Conservation (phyloP, 805 yeast genomes). For the Metschnikowia colocasiae region DNA sequence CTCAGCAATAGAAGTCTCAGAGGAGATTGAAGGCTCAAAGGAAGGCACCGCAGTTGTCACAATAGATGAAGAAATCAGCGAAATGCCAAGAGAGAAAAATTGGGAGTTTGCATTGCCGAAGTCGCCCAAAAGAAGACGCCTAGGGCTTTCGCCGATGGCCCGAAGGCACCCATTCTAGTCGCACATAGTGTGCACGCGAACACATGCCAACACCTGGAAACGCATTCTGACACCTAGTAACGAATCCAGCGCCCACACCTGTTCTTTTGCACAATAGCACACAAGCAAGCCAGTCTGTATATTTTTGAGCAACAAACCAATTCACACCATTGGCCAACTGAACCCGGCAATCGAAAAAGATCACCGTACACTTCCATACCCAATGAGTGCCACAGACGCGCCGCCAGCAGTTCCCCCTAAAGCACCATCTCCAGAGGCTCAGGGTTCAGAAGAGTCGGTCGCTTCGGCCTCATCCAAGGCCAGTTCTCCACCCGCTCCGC, state of each 20-base stretch:
- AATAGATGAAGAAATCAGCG: not conserved
- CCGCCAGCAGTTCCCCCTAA: constrained; percentile 1
- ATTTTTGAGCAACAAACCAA: not conserved
- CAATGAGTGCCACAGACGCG: constrained; percentile 1
- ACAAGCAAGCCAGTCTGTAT: not conserved
- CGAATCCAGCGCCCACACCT: not conserved
- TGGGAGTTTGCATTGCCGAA: not conserved
- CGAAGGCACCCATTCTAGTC: not conserved
- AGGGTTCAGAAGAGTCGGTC: not conserved
- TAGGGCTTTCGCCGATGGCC: not conserved
- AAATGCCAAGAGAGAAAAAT: not conserved
- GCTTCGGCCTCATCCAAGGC: not conserved
- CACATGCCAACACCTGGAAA: not conserved
- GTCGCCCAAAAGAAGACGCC: constrained; percentile 2
- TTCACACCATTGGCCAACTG: not conserved
- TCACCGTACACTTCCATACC: not conserved
- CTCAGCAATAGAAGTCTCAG: not conserved
- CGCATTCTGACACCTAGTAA: not conserved
- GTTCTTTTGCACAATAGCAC: not conserved
- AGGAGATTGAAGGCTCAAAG: not conserved
- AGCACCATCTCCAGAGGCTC: not conserved
- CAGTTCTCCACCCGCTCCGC: not conserved
- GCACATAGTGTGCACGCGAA: constrained; percentile 3
- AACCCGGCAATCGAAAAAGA: not conserved
- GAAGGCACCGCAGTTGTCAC: not conserved